These are phyloP conservation scores for Exophiala xenobiotica DNA, from an alignment of 2,329 filamentous ascomycete genomes.

Conservation along the genomic window DNA sequence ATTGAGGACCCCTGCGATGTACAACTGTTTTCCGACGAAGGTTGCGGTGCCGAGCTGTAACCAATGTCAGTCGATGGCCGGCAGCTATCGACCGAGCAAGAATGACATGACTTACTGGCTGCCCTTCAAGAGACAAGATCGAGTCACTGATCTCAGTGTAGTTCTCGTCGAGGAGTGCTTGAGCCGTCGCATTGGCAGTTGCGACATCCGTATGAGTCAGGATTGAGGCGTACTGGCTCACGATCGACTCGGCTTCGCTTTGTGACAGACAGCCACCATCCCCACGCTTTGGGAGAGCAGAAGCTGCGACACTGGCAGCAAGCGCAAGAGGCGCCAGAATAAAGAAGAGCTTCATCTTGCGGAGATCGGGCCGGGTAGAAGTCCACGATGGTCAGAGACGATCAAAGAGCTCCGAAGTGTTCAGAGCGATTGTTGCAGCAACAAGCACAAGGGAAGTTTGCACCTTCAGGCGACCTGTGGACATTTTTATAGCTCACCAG, in stretches of 20 bases:
- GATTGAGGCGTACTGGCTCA: slow-evolving; percentile 24
- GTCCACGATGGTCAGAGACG: background rate
- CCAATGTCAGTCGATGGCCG: background rate
- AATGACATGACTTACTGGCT: slow-evolving; percentile 22
- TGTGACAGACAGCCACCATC: slow-evolving; percentile 14
- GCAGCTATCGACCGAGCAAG: background rate
- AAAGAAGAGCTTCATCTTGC: slow-evolving; percentile 16
- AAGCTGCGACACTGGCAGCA: slow-evolving; percentile 1
- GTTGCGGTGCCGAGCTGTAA: slow-evolving; percentile 23
- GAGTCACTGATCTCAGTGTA: slow-evolving; percentile 28
- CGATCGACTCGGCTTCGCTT: slow-evolving; percentile 15
- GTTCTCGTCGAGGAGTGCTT: slow-evolving; percentile 22
- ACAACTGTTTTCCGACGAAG: slow-evolving; percentile 23
- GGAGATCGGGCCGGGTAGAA: background rate
- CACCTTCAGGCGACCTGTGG: background rate
- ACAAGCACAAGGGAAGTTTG: background rate
- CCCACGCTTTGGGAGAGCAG: slow-evolving; percentile 9
- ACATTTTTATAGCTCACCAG: too few relatives aligned
- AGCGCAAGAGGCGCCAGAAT: slow-evolving; percentile 14
- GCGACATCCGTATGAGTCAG: slow-evolving; percentile 14
- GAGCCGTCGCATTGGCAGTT: slow-evolving; percentile 26
- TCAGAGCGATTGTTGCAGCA: background rate
- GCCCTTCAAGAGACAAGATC: slow-evolving; percentile 26
- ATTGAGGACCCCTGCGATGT: slow-evolving; percentile 24
- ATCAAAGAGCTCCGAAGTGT: background rate